phyloP scores from a whole-genome alignment of 2,329 filamentous ascomycete species.

The Akanthomyces lecanii region DNA sequence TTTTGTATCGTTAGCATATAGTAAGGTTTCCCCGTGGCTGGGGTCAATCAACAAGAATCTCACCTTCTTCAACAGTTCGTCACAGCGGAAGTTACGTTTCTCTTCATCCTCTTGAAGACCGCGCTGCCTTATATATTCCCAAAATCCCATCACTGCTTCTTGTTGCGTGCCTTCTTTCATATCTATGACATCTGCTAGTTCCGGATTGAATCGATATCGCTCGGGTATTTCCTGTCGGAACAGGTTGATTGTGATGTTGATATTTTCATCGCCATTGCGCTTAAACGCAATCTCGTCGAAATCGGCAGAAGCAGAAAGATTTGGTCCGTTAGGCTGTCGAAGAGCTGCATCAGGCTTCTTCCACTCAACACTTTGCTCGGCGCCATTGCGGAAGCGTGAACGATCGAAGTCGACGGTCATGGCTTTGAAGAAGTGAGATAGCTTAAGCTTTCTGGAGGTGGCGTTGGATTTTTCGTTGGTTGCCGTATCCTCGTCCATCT shows the following conservation, averaged over 20 bases:
- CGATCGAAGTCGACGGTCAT: conserved; percentile 71
- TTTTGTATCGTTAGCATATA: conserved; percentile 29
- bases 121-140: conserved; percentile 88
- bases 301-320: conserved; percentile 58
- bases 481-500: conserved; percentile 23
- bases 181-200: conserved; percentile 79
- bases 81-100: conserved; percentile 86
- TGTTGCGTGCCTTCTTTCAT: conserved; percentile 81
- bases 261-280: conserved; percentile 85
- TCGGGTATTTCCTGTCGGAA: conserved; percentile 81
- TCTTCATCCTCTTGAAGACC: conserved; percentile 92
- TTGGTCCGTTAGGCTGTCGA: conserved; percentile 39
- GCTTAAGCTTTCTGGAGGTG: conserved; percentile 37
- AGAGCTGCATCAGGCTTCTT: conserved; percentile 66
- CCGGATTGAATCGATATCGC: conserved; percentile 72
- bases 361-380: conserved; percentile 71
- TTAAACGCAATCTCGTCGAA: conserved; percentile 93
- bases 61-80: conserved; percentile 75
- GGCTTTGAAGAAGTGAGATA: conserved; percentile 80
- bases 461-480: conserved; percentile 33
- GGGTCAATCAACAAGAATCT: conserved; percentile 24
- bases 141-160: conserved; percentile 84
- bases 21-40: neutral
- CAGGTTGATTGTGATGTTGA: conserved; percentile 86
- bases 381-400: conserved; percentile 51